Conservation (phyloP, 441 rosid species). For the Pelargonium australe region DNA sequence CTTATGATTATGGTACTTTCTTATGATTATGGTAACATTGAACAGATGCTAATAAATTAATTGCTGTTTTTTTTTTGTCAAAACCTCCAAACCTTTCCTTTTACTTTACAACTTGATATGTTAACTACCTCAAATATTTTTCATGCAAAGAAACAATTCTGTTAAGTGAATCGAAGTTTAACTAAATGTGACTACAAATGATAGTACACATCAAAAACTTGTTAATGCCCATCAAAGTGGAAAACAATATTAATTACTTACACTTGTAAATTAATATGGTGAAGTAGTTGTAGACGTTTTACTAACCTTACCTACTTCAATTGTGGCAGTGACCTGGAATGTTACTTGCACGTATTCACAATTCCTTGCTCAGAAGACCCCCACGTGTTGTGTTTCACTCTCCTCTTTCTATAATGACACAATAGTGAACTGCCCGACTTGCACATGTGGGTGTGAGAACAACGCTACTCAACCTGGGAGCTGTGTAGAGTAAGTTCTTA, state of each 20-base stretch:
- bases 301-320: conserved; percentile 7
- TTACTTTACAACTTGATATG: neutral
- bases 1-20: too few species aligned
- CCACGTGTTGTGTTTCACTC: conserved; percentile 75
- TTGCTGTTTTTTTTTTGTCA: neutral
- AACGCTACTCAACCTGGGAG: conserved; percentile 47
- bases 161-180: neutral
- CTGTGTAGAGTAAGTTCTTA: conserved; percentile 53
- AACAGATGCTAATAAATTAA: neutral
- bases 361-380: conserved; percentile 68
- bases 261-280: neutral
- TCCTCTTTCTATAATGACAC: conserved; percentile 83
- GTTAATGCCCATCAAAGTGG: neutral
- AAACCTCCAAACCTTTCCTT: neutral
- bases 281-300: conserved; percentile 11
- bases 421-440: conserved; percentile 69
- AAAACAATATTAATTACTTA: too few species aligned
- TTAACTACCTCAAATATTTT: neutral
- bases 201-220: neutral
- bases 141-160: neutral
- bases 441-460: conserved; percentile 76
- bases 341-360: conserved; percentile 95
- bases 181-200: neutral
- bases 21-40: neutral
- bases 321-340: conserved; percentile 78